phyloP scores from a whole-genome alignment of 73 alveolate genomes.

The Breviolum minutum region DNA sequence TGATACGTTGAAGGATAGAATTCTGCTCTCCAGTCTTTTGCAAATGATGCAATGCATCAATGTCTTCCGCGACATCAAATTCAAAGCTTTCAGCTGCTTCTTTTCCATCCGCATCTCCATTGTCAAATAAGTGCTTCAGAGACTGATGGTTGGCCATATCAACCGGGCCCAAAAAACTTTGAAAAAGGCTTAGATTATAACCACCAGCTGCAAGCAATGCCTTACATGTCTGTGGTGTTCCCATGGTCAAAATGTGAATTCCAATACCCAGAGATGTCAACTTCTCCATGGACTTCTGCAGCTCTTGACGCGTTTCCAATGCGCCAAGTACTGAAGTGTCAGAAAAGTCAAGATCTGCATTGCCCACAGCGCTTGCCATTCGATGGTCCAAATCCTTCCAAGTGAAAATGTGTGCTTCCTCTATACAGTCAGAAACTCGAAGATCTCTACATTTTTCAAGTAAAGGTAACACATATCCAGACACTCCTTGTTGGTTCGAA shows the following conservation, averaged over 20 bases:
- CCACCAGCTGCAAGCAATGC: slow-evolving; percentile 41
- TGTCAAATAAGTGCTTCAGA: background rate
- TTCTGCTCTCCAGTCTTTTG: slow-evolving; percentile 18
- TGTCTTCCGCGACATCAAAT: slow-evolving; percentile 36
- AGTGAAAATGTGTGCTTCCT: background rate
- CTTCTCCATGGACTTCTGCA: background rate
- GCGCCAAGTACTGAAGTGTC: slow-evolving; percentile 14
- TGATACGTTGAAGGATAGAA: slow-evolving; percentile 5
- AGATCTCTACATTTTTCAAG: background rate
- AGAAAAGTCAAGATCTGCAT: background rate
- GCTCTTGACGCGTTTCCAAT: background rate
- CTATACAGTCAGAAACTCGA: background rate
- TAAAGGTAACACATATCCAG: slow-evolving; percentile 17
- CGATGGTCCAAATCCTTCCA: slow-evolving; percentile 26
- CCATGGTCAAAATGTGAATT: slow-evolving; percentile 12
- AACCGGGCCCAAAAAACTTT: background rate
- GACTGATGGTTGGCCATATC: slow-evolving; percentile 18
- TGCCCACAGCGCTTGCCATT: slow-evolving; percentile 10
- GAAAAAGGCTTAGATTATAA: background rate
- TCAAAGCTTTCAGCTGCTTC: slow-evolving; percentile 11
- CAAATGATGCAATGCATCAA: slow-evolving; percentile 44
- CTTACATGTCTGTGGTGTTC: slow-evolving; percentile 45
- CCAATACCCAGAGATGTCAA: background rate
- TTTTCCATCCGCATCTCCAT: background rate
- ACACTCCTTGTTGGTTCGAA: slow-evolving; percentile 17